phyloP scores from a whole-genome alignment of 306 rosid genomes.

The Leucaena leucocephala region DNA sequence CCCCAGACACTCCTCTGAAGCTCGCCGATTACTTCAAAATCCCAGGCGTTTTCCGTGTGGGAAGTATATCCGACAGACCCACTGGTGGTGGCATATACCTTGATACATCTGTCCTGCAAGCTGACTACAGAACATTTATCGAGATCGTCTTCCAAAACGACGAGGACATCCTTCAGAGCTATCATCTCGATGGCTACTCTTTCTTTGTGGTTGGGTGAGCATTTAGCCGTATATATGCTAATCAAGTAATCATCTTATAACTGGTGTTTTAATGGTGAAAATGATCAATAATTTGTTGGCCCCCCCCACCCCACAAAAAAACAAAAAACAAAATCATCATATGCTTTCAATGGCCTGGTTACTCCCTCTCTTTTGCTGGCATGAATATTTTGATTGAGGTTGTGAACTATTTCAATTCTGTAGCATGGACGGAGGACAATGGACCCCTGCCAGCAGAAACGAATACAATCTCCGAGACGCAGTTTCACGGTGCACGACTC shows the following conservation, averaged over 20 bases:
- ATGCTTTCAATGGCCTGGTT: background rate
- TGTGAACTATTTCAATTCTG: slow-evolving; percentile 21
- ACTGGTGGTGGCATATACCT: slow-evolving; percentile 82
- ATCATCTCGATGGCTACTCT: slow-evolving; percentile 93
- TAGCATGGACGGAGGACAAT: slow-evolving; percentile 96
- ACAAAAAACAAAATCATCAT: background rate
- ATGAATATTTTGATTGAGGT: background rate
- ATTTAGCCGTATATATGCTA: background rate
- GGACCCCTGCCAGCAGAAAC: slow-evolving; percentile 70
- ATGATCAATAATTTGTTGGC: slow-evolving; percentile 30
- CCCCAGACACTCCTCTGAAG: slow-evolving; percentile 91
- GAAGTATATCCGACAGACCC: slow-evolving; percentile 83
- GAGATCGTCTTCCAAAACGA: slow-evolving; percentile 92
- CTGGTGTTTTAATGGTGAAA: background rate
- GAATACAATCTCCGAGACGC: slow-evolving; percentile 90
- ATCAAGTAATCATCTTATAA: background rate
- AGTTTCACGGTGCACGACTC: slow-evolving; percentile 84
- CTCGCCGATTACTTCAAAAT: slow-evolving; percentile 88
- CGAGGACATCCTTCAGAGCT: slow-evolving; percentile 82
- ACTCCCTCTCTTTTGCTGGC: background rate
- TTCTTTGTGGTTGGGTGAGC: slow-evolving; percentile 95
- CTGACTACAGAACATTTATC: slow-evolving; percentile 73
- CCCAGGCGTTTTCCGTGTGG: slow-evolving; percentile 74
- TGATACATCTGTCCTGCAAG: slow-evolving; percentile 85
- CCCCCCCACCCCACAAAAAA: background rate